Evolutionary conservation across 1,284 basidiomycete genomes (phyloP), one percentile per base, ranked within the genome.

Genomic region (Fistulina hepatica): DNA sequence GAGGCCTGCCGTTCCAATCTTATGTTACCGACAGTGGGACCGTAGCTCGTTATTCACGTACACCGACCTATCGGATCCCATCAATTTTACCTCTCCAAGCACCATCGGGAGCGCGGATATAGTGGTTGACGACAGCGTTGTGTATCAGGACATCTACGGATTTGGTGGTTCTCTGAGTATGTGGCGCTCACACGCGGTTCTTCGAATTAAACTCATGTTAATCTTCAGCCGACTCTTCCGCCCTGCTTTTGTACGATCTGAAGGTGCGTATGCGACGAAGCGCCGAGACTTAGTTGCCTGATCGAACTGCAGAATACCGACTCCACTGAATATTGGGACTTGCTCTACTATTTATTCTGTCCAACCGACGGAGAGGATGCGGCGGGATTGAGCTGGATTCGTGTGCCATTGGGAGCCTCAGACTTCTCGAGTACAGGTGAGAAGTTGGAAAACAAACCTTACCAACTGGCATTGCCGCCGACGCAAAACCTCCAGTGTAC

Each of bases 1-100:
- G n/a, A n/a, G n/a, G n/a, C n/a, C n/a, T n/a, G n/a, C n/a, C n/a
- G n/a, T n/a, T n/a, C n/a, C n/a, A n/a, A n/a, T n/a, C n/a, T n/a
- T n/a, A n/a, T n/a, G n/a, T n/a, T n/a, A n/a, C n/a, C n/a, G n/a
- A 15, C 28, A 31, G 28, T 76, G 74, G 75, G 69, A 77, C 47
- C 59, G 63, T 30, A 49, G 63, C 16, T 61, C 55, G 36, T 62
- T 73, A 21, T 66, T 77, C 48, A 69, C 65, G 3, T 66, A 64
- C 16, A 52, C 67, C 16, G 55, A 58, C 12, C 60, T 63, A 15
- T 59, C 59, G 6, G 54, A 64, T 2, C 71, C 74, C 4, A 71
- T 78, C 39, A 69, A 69, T 44, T 79, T 78, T 45, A 61, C 50
- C 5, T 51, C 61, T 16, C 66, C 69, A 16, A 62, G 65, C 2